Conservation (phyloP, 2,329 filamentous ascomycete genomes). For the Pseudogymnoascus sp. region DNA sequence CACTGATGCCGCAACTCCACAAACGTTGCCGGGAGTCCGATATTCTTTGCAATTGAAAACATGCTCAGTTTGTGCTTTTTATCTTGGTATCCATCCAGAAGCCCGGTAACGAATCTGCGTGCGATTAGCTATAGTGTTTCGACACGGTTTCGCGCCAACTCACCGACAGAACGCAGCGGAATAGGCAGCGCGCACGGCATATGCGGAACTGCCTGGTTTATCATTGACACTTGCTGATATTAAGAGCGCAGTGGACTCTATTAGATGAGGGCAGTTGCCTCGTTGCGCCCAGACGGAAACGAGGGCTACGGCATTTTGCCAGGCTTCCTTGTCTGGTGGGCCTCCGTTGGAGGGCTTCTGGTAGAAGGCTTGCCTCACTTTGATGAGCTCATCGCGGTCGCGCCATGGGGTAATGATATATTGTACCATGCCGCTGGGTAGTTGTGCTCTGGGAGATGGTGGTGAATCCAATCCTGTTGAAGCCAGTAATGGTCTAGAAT, state of each 20-base stretch:
- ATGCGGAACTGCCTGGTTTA: conserved; percentile 32
- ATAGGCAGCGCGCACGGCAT: conserved; percentile 63
- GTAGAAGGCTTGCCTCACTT: conserved; percentile 60
- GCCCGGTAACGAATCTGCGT: conserved; percentile 67
- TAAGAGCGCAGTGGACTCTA: conserved; percentile 71
- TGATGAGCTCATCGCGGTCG: conserved; percentile 55
- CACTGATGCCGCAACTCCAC: conserved; percentile 84
- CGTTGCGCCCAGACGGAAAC: conserved; percentile 65
- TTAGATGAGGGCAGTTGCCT: conserved; percentile 67
- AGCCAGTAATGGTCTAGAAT: not conserved
- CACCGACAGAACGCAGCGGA: conserved; percentile 68
- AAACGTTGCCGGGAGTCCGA: conserved; percentile 64
- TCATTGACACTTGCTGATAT: conserved; percentile 63
- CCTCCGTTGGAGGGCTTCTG: not conserved
- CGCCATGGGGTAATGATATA: conserved; percentile 72
- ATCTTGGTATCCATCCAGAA: conserved; percentile 67
- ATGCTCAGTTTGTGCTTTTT: conserved; percentile 62
- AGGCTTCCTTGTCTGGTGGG: conserved; percentile 17
- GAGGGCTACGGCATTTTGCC: conserved; percentile 46
- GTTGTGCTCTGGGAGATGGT: not conserved
- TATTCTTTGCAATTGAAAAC: conserved; percentile 60
- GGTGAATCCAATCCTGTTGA: not conserved
- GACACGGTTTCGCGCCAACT: conserved; percentile 25
- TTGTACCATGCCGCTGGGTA: conserved; percentile 50
- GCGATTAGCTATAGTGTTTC: not conserved